phyloP scores from a whole-genome alignment of 352 stramenopile species.

The Pythium volutum region DNA sequence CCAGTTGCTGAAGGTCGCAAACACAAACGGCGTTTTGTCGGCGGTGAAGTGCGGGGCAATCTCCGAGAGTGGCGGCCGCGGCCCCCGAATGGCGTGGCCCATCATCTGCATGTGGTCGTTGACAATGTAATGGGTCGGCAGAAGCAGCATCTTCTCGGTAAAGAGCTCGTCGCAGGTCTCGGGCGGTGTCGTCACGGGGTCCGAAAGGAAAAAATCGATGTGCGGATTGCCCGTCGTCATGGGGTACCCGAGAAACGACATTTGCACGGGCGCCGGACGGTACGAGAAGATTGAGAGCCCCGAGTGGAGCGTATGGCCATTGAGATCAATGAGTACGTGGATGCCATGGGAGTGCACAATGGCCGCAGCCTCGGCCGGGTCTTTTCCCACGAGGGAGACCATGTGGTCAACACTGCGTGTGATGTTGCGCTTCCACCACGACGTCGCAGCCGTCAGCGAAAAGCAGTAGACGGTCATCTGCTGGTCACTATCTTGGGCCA shows the following conservation, averaged over 20 bases:
- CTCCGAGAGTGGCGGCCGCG: constrained; percentile 20
- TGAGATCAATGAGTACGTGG: constrained; percentile 80
- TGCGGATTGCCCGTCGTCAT: constrained; percentile 58
- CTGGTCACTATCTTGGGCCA: constrained; percentile 30
- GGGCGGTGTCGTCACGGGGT: constrained; percentile 47
- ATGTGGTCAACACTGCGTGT: constrained; percentile 60
- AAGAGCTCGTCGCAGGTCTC: constrained; percentile 41
- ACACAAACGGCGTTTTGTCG: constrained; percentile 39
- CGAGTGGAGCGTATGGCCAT: constrained; percentile 80
- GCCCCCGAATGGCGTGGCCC: constrained; percentile 39
- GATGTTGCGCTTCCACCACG: constrained; percentile 85
- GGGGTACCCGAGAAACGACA: constrained; percentile 74
- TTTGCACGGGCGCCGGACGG: constrained; percentile 61
- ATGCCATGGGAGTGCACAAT: constrained; percentile 53
- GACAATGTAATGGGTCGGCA: constrained; percentile 77
- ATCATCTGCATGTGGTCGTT: constrained; percentile 85
- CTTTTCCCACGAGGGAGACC: constrained; percentile 61
- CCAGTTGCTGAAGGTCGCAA: constrained; percentile 86
- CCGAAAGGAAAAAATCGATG: constrained; percentile 72
- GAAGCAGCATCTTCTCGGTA: constrained; percentile 69
- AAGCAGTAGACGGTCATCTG: constrained; percentile 68
- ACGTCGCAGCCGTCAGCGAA: constrained; percentile 45
- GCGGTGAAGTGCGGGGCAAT: constrained; percentile 14
- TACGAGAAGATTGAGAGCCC: constrained; percentile 64
- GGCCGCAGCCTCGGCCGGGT: constrained; percentile 40